phyloP scores from a whole-genome alignment of 2,329 filamentous ascomycete genomes.

The Colletotrichum echinochloae region DNA sequence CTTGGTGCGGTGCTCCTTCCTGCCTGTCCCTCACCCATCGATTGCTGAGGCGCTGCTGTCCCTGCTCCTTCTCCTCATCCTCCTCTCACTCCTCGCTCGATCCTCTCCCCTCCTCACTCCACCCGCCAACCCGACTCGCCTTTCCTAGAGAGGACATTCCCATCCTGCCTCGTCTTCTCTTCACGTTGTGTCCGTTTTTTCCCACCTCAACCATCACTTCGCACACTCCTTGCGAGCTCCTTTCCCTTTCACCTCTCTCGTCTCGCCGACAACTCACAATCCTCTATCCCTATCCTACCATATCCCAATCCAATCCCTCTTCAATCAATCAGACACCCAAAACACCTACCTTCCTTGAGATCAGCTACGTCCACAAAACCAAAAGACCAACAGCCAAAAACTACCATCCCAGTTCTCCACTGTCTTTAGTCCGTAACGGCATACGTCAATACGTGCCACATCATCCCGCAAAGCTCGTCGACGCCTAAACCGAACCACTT shows the following conservation, averaged over 20 bases:
- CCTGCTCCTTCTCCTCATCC: conserved; percentile 19
- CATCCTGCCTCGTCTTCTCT: conserved; percentile 42
- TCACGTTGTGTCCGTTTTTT: conserved; percentile 39
- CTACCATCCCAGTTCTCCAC: conserved; percentile 42
- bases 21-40: conserved; percentile 29
- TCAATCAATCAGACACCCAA: conserved; percentile 33
- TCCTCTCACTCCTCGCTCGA: conserved; percentile 15
- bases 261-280: conserved; percentile 34
- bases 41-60: conserved; percentile 12
- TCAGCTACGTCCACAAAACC: conserved; percentile 32
- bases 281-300: conserved; percentile 18
- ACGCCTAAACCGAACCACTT: conserved; percentile 29
- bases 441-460: conserved; percentile 41
- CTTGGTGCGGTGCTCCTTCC: not conserved
- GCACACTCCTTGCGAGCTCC: conserved; percentile 43
- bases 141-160: conserved; percentile 41
- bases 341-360: conserved; percentile 38
- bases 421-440: conserved; percentile 41
- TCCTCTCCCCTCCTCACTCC: conserved; percentile 29
- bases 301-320: conserved; percentile 38
- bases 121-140: conserved; percentile 37
- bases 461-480: conserved; percentile 38
- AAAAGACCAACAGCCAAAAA: conserved; percentile 36
- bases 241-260: conserved; percentile 40
- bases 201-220: conserved; percentile 41